Evolutionary conservation across 106 monocot genomes (phyloP).

Genomic region (Hemerocallis citrina): DNA sequence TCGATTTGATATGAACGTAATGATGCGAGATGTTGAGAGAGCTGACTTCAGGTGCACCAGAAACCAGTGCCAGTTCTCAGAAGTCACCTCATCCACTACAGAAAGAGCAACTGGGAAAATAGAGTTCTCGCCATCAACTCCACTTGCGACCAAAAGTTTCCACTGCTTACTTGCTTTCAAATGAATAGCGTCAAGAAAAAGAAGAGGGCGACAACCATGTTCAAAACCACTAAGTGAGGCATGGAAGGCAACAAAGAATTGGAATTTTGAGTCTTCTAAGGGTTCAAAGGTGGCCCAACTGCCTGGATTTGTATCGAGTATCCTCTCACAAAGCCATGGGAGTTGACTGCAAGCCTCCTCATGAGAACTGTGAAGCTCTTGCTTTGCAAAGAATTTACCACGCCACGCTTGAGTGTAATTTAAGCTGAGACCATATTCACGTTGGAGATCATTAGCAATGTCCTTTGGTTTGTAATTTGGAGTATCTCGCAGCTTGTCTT

Average conservation of each 20-base stretch:
- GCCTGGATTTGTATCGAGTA: conserved; percentile 77
- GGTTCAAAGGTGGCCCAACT: conserved; percentile 47
- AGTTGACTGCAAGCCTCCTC: conserved; percentile 64
- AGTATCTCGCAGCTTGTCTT: conserved; percentile 64
- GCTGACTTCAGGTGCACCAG: conserved; percentile 59
- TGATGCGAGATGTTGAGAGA: conserved; percentile 25
- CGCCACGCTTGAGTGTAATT: conserved; percentile 91
- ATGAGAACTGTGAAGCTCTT: conserved; percentile 64
- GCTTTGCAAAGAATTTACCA: conserved; percentile 67
- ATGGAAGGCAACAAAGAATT: conserved; percentile 66
- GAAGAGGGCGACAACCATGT: conserved; percentile 69
- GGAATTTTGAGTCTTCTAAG: conserved; percentile 49
- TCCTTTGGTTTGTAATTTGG: conserved; percentile 81
- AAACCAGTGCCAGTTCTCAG: conserved; percentile 85
- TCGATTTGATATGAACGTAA: conserved; percentile 65
- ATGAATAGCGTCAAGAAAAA: conserved; percentile 57
- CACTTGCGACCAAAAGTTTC: conserved; percentile 55
- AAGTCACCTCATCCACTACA: conserved; percentile 38
- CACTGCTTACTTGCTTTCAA: conserved; percentile 55
- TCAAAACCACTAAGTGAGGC: conserved; percentile 74
- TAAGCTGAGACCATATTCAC: conserved; percentile 78
- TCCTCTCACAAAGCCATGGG: conserved; percentile 74
- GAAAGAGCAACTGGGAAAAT: conserved; percentile 70
- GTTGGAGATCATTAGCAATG: conserved; percentile 66
- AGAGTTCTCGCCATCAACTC: conserved; percentile 64